Base-by-base conservation (phyloP, 169 alveolate species). In the Plasmodium ovale region DNA sequence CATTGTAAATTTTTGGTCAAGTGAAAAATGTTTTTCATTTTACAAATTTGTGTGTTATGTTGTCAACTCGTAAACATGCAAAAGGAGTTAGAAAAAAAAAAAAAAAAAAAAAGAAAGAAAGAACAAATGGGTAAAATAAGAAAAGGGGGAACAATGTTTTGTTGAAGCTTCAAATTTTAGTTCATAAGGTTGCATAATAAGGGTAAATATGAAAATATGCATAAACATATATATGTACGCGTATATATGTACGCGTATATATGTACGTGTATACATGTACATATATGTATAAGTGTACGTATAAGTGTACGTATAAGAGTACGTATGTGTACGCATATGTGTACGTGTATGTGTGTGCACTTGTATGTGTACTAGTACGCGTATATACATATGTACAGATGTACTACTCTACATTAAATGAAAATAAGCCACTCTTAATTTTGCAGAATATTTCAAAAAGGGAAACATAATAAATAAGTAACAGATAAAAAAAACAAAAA, bases 371-470 rank as follows among this genome's bases (percentile, higher is more conserved):
- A n/a, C n/a, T n/a, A n/a, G n/a, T n/a, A n/a, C n/a, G n/a, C n/a
- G n/a, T n/a, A n/a, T n/a, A 3, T 53, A 9, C 19, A 53, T 14
- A 14, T 14, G 29, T 5, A 16, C 64, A 53, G 23, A 9, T 53
- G 64, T 53, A 23, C 33, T 51, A 14, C 25, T 49, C 16, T 31
- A 16, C 19, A 14, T 33, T 2, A 35, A 65, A n/a, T 33, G 35
- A 37, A 14, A 14, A 65, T 31, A 65, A 33, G 59, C 35, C 33
- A 65, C 65, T 69, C 19, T 42, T 56, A 69, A 39, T 25, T 69
- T 25, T 31, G 62, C 62, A 33, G n/a, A 16, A 25, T 6, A 19
- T 7, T 0, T 19, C 5, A 25, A 54, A 47, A 31, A 56, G 64
- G 21, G 21, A 39, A 69, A 69, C 47, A 27, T 25, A 69, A 16